A percentile compares a stretch with the other conserved stretches of the same genome.
Evolutionary conservation across 768 basidiomycete species (phyloP).

Genomic region (Kwoniella botswanensis): DNA sequence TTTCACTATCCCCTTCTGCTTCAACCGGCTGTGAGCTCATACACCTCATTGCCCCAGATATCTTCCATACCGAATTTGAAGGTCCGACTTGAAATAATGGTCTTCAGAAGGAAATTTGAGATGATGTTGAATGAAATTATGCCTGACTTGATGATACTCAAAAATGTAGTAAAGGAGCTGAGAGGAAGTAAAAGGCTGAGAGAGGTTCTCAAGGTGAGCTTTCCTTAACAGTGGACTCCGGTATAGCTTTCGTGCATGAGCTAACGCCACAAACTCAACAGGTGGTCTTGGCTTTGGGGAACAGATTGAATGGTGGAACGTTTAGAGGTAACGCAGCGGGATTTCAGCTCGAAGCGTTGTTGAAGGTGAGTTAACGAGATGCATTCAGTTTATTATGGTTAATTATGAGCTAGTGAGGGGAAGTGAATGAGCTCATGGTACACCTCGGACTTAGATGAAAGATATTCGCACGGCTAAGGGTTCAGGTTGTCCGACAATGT

Average conservation of each 20-base stretch:
- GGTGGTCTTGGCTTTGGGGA: constrained; percentile 78
- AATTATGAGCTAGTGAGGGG: background rate
- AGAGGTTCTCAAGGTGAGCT: constrained; percentile 68
- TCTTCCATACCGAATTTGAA: constrained; percentile 70
- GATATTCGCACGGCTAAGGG: constrained; percentile 79
- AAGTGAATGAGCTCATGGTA: too few species aligned
- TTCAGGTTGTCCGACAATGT: constrained; percentile 78
- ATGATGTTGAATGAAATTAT: constrained; percentile 81
- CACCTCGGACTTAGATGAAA: constrained; percentile 65
- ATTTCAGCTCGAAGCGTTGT: constrained; percentile 79
- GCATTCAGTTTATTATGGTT: background rate
- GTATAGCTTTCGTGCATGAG: too few species aligned
- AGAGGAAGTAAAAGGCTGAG: constrained; percentile 66
- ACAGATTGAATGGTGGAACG: constrained; percentile 77
- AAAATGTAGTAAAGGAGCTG: constrained; percentile 73
- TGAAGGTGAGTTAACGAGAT: constrained; percentile 66
- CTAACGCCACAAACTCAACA: constrained; percentile 42
- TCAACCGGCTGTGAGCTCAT: too few species aligned
- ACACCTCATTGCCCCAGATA: too few species aligned
- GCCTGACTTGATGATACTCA: constrained; percentile 76
- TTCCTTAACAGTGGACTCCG: too few species aligned
- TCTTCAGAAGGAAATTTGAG: constrained; percentile 80
- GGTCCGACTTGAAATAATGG: constrained; percentile 77
- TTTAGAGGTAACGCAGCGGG: constrained; percentile 84
- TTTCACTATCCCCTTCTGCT: too few species aligned